These are phyloP conservation scores for Globisporangium irregulare DNA, from an alignment of 352 stramenopile species.

Conservation along the genomic window DNA sequence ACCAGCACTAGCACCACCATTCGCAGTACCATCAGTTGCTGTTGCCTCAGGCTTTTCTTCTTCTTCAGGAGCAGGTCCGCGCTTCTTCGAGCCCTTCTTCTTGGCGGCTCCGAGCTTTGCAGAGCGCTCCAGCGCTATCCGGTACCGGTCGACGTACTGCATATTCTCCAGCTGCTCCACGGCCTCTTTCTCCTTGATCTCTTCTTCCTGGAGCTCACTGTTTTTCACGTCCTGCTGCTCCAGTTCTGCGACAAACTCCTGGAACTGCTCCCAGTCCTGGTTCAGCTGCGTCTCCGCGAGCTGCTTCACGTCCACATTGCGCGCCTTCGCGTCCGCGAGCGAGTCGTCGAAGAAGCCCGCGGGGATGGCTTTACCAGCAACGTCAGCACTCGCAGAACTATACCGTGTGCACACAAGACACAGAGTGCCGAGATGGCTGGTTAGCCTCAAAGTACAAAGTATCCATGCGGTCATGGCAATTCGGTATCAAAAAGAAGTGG, in stretches of 20 bases:
- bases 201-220: slow-evolving; percentile 30
- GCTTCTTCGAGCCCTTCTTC: slow-evolving; percentile 15
- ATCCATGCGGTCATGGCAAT: background rate
- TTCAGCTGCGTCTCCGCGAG: slow-evolving; percentile 37
- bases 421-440: background rate
- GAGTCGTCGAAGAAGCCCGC: slow-evolving; percentile 52
- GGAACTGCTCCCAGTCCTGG: slow-evolving; percentile 59
- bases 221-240: slow-evolving; percentile 42
- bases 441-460: background rate
- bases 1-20: slow-evolving; percentile 8
- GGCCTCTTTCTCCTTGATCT: slow-evolving; percentile 40
- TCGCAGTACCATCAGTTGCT: slow-evolving; percentile 15
- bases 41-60: background rate
- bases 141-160: slow-evolving; percentile 64
- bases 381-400: background rate
- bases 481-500: background rate
- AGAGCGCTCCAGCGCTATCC: slow-evolving; percentile 15
- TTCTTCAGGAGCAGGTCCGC: background rate
- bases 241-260: slow-evolving; percentile 55
- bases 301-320: slow-evolving; percentile 45
- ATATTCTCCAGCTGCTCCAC: slow-evolving; percentile 65
- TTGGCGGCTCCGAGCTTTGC: slow-evolving; percentile 17
- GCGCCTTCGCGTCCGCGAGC: slow-evolving; percentile 45
- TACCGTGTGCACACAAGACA: background rate
- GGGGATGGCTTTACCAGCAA: slow-evolving; percentile 19